Evolutionary conservation across 2,329 filamentous ascomycete genomes (phyloP).

Genomic region (Alternaria sp.): DNA sequence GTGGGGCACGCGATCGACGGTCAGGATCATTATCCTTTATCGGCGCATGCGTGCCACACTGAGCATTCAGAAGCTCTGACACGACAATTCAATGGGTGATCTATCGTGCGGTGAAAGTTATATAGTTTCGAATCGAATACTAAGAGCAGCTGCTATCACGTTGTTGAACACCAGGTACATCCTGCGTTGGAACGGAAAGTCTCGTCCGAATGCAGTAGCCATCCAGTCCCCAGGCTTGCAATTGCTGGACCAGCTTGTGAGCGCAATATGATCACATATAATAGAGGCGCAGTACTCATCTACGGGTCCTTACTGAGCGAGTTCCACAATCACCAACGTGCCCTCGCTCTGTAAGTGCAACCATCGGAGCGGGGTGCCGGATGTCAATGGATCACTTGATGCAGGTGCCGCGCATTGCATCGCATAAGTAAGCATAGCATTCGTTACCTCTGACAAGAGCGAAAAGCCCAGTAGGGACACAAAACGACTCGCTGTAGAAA

Average conservation of each 20-base stretch:
- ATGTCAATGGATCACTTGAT: not conserved
- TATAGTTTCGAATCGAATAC: no score
- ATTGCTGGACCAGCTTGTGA: not conserved
- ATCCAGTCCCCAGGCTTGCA: not conserved
- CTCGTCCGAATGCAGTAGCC: not conserved
- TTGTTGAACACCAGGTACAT: no score
- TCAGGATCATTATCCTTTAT: constrained; percentile 16
- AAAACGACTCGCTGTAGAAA: not conserved
- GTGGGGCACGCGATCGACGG: constrained; percentile 31
- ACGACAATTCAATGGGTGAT: no score
- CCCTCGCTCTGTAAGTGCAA: not conserved
- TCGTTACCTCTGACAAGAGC: not conserved
- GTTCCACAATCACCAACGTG: not conserved
- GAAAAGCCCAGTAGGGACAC: not conserved
- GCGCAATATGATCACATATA: no score
- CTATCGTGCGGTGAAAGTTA: no score
- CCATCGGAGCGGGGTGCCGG: constrained; percentile 8
- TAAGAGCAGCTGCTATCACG: not conserved
- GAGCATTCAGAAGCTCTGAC: not conserved
- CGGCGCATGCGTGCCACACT: not conserved
- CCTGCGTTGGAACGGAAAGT: not conserved
- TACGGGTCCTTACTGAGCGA: no score
- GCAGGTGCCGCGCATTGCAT: not conserved
- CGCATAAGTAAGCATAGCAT: not conserved
- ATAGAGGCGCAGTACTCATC: no score